Conservation (phyloP, 495 filamentous ascomycete genomes). For the Penicillium psychrofluorescens region DNA sequence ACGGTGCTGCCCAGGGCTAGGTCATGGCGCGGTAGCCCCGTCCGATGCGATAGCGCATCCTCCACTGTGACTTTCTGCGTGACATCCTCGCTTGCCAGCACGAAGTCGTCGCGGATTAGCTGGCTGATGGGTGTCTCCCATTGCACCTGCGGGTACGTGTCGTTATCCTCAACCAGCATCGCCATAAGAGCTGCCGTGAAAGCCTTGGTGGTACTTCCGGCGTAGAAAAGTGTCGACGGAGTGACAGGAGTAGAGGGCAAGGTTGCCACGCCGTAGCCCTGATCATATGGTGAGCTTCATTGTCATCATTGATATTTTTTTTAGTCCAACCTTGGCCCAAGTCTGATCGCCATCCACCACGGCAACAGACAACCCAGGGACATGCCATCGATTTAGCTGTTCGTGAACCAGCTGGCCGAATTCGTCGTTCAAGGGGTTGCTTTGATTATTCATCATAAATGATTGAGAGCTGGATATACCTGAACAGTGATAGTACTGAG, state of each 20-base stretch:
- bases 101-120: conserved; percentile 44
- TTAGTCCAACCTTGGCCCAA: background rate
- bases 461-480: too few species aligned
- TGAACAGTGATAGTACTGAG: too few species aligned
- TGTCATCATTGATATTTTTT: too few species aligned
- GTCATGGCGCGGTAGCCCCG: conserved; percentile 41
- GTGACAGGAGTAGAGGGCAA: conserved; percentile 30
- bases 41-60: conserved; percentile 45
- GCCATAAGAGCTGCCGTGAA: conserved; percentile 43
- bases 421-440: too few species aligned
- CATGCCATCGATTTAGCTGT: conserved; percentile 23
- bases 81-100: conserved; percentile 30
- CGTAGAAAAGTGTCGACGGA: conserved; percentile 29
- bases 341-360: conserved; percentile 36
- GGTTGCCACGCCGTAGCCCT: conserved; percentile 45
- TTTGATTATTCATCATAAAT: too few species aligned
- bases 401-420: too few species aligned
- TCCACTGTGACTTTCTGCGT: conserved; percentile 42
- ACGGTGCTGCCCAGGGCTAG: background rate
- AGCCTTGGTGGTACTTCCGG: conserved; percentile 46
- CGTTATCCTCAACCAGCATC: conserved; percentile 30
- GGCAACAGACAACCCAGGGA: conserved; percentile 42
- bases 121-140: conserved; percentile 42
- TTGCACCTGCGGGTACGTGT: conserved; percentile 17
- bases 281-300: background rate